Conservation (phyloP, 768 basidiomycete genomes). For the Boletellus ananas region DNA sequence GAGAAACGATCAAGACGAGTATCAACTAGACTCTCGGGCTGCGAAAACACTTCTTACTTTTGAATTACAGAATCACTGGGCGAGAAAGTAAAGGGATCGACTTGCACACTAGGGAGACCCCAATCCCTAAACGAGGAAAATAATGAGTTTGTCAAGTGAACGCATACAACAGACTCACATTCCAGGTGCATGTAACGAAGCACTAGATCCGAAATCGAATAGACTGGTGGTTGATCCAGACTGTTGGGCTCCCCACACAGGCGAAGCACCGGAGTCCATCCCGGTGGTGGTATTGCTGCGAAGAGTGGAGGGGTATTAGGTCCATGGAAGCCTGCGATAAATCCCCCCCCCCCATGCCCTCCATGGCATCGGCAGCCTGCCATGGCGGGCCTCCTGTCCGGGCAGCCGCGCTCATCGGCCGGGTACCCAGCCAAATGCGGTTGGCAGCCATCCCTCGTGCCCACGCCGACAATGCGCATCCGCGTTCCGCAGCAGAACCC, state of each 20-base stretch:
- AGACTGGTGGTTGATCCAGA: background rate
- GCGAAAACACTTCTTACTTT: background rate
- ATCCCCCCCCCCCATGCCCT: background rate
- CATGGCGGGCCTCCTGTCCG: background rate
- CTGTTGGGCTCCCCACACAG: background rate
- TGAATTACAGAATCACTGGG: too few relatives aligned
- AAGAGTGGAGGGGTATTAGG: background rate
- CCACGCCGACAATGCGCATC: too few relatives aligned
- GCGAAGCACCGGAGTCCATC: background rate
- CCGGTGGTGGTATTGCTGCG: background rate
- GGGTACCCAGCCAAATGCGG: background rate
- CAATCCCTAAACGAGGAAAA: background rate
- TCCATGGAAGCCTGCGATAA: background rate
- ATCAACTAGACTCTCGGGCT: background rate
- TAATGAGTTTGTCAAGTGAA: background rate
- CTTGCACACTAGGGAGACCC: background rate
- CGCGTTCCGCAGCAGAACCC: too few relatives aligned
- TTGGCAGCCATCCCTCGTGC: constrained; percentile 1
- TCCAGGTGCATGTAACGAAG: background rate
- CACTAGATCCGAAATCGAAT: background rate
- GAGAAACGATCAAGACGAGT: background rate
- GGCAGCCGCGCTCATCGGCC: background rate
- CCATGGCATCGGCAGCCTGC: constrained; percentile 11
- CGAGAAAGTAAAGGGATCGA: background rate
- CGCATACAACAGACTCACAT: background rate